Evolutionary conservation across 2,329 filamentous ascomycete genomes (phyloP).

Genomic region (Microascus cirrosus): DNA sequence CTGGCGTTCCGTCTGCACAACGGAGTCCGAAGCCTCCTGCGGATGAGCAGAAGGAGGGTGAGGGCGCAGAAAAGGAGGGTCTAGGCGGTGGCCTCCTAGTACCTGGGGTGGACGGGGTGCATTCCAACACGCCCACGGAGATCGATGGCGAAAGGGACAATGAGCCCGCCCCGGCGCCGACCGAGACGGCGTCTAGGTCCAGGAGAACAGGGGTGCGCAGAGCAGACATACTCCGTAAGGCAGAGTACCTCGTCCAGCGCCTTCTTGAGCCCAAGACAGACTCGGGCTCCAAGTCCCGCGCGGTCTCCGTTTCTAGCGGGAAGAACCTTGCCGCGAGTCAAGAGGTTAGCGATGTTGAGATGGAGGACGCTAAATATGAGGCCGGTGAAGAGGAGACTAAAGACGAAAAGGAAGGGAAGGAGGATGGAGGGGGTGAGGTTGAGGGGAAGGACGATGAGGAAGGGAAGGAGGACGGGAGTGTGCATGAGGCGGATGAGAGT

Average conservation of each 20-base stretch:
- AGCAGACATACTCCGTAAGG: conserved; percentile 49
- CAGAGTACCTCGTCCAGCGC: conserved; percentile 45
- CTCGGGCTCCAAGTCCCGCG: conserved; percentile 28
- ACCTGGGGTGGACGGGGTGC: not conserved
- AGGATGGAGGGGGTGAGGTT: conserved; percentile 6
- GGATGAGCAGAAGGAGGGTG: conserved; percentile 19
- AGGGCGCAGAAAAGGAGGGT: conserved; percentile 25
- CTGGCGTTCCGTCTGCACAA: not conserved
- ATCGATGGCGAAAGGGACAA: not conserved
- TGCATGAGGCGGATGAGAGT: conserved; percentile 58
- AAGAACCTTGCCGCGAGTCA: conserved; percentile 27
- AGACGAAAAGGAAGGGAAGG: conserved; percentile 4
- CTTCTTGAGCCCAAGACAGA: conserved; percentile 33
- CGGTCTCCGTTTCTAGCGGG: conserved; percentile 39
- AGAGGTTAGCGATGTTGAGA: conserved; percentile 25
- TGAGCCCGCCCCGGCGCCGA: conserved; percentile 17
- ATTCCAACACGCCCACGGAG: not conserved
- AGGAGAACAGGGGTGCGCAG: conserved; percentile 36
- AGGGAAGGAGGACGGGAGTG: conserved; percentile 31
- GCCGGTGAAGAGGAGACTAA: conserved; percentile 8
- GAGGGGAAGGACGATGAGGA: conserved; percentile 9
- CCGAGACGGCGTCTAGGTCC: conserved; percentile 19
- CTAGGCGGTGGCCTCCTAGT: conserved; percentile 10
- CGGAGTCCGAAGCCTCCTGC: conserved; percentile 8
- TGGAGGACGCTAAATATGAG: conserved; percentile 19